These are phyloP conservation scores for Stevia rebaudiana DNA, from an alignment of 140 eudicot genomes.

Conservation along the genomic window DNA sequence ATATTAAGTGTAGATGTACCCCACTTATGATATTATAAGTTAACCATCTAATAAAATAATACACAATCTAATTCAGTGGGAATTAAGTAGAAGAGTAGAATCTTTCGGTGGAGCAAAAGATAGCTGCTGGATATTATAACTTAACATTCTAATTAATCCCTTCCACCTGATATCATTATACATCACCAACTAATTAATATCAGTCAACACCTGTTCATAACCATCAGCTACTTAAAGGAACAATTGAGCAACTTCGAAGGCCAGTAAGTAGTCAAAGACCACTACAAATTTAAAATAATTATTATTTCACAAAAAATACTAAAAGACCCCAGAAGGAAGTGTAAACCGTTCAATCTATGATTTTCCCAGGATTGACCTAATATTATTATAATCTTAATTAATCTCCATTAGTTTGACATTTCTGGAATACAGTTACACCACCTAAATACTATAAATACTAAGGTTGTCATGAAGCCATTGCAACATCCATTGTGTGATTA, in stretches of 20 bases:
- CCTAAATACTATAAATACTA: conserved; percentile 42
- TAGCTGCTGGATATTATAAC: conserved; percentile 30
- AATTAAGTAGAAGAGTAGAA: conserved; percentile 31
- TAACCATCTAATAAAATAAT: neutral
- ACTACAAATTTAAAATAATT: conserved; percentile 5
- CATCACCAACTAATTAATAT: neutral
- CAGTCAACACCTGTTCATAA: conserved; percentile 4
- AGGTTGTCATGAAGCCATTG: conserved; percentile 10
- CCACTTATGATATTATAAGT: too few relatives aligned
- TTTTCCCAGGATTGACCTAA: neutral
- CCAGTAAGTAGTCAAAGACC: conserved; percentile 30
- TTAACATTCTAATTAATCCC: conserved; percentile 17
- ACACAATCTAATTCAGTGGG: conserved; percentile 35
- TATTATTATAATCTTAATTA: conserved; percentile 9
- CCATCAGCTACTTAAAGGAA: conserved; percentile 26
- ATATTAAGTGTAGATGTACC: too few relatives aligned
- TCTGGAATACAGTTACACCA: neutral
- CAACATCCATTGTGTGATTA: conserved; percentile 20
- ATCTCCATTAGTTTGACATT: conserved; percentile 12
- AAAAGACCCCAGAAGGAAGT: conserved; percentile 11
- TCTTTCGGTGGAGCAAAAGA: conserved; percentile 39
- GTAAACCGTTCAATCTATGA: conserved; percentile 16
- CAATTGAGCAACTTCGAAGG: conserved; percentile 44
- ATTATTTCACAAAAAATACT: neutral
- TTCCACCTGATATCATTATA: conserved; percentile 11